Base-by-base conservation (phyloP, 2,329 filamentous ascomycete genomes). In the Colletotrichum sp. region DNA sequence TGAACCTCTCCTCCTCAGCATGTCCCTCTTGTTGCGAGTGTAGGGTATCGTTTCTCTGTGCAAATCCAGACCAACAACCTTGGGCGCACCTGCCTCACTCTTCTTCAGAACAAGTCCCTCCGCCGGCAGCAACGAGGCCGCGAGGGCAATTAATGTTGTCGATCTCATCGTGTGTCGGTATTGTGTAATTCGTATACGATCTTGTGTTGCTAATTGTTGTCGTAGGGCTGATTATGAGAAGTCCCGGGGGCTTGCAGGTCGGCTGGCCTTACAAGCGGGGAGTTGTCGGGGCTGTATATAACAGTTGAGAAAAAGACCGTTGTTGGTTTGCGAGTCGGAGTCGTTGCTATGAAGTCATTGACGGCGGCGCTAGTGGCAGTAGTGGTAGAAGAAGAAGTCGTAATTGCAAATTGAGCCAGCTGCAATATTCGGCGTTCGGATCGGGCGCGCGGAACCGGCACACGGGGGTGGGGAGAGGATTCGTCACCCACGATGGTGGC, bases 1-100 rank as follows among this genome's bases (percentile, higher is more conserved):
- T 1, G 87, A 84, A 3, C 82, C 84, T 69, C 86, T 85, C 77
- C 89, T 88, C 69, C 84, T 81, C 48, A 82, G 73, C 68, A 75
- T 72, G 12, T 77, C 75, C 36, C 48, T 74, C 57, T 55, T 75
- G 68, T 67, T 77, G 68, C 48, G 72, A 30, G 64, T 77, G 39
- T 74, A 77, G n/a, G 72, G 75, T 63, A 75, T 61, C 9, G 79
- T 77, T 55, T 79, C 83, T 74, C 87, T 85, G 75, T 89, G 83
- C 6, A 88, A 86, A 55, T 86, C 79, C 73, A 91, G 79, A 66
- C 82, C 82, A 66, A 92, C 81, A 7, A 91, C 88, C 55, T 84
- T 87, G 85, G 44, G 78, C 22, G 59, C 76, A 22, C 78, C 83
- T 75, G 84, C 78, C 30, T 82, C 76, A 44, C 80, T 81, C 71